These are phyloP conservation scores for Termitomyces sp. DNA, from an alignment of 768 basidiomycete genomes.

Conservation along the genomic window DNA sequence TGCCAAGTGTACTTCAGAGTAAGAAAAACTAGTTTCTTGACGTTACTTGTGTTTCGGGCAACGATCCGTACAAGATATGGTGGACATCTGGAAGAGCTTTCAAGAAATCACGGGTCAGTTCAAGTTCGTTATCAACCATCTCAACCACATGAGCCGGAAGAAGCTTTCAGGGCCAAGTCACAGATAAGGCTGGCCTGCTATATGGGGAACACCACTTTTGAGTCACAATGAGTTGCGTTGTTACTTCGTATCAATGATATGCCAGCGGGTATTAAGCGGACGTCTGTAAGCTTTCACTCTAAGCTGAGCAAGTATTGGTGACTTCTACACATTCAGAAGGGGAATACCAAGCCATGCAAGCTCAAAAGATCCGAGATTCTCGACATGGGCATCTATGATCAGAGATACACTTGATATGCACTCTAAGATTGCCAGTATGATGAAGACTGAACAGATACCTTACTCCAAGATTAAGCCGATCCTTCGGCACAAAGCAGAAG, in stretches of 20 bases:
- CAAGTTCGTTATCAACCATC: neutral
- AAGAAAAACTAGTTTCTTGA: neutral
- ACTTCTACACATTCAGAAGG: neutral
- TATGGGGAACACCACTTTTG: neutral
- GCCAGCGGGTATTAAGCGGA: neutral
- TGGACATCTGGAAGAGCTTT: neutral
- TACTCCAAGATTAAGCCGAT: neutral
- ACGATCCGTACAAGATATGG: neutral
- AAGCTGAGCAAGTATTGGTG: neutral
- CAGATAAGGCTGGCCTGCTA: neutral
- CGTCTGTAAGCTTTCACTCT: neutral
- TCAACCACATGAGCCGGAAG: neutral
- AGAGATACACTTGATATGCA: too few species aligned
- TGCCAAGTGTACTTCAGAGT: neutral
- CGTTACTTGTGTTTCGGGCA: too few species aligned
- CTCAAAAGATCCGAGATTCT: neutral
- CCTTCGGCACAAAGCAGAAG: neutral
- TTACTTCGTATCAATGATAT: neutral
- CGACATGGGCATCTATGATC: too few species aligned
- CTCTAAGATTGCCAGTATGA: too few species aligned
- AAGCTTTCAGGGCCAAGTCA: too few species aligned
- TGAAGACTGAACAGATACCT: neutral
- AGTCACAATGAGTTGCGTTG: neutral
- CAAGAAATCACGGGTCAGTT: too few species aligned
- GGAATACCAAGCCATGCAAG: neutral